Conservation (phyloP, 305 asterid genomes). For the Striga hermonthica region DNA sequence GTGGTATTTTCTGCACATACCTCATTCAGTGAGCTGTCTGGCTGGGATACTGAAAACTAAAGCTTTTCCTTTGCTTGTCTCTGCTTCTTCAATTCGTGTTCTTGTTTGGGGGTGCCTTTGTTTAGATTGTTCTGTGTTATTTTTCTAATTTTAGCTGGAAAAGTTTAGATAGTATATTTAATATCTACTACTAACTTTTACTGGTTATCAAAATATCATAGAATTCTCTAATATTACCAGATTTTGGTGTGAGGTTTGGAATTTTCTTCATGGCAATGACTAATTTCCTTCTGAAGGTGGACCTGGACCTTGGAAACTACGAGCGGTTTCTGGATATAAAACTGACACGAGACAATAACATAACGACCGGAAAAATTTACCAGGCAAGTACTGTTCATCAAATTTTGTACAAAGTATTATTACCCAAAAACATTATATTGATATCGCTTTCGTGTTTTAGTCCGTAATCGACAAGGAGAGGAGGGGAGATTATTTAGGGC, state of each 20-base stretch:
- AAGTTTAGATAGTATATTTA: neutral
- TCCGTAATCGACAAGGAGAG: slow-evolving; percentile 67
- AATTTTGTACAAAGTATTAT: neutral
- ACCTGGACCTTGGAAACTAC: slow-evolving; percentile 93
- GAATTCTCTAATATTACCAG: neutral
- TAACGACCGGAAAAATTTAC: slow-evolving; percentile 90
- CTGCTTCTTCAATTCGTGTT: neutral
- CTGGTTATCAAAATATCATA: slow-evolving; percentile 6
- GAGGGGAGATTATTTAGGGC: slow-evolving; percentile 73
- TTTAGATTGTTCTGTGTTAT: slow-evolving; percentile 2
- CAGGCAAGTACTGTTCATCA: slow-evolving; percentile 44
- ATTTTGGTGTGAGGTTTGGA: slow-evolving; percentile 4
- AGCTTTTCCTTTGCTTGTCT: neutral
- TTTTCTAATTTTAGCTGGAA: slow-evolving; percentile 7
- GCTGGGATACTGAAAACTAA: slow-evolving; percentile 7
- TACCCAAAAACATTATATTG: slow-evolving; percentile 23
- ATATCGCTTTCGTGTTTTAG: slow-evolving; percentile 31
- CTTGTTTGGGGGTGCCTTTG: neutral
- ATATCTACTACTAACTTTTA: neutral
- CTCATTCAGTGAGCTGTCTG: neutral
- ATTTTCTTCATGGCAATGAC: slow-evolving; percentile 26
- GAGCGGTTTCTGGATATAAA: slow-evolving; percentile 82
- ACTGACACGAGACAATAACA: slow-evolving; percentile 78
- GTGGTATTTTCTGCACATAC: neutral
- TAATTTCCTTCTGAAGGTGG: slow-evolving; percentile 61